These are phyloP conservation scores for Penicillium verhagenii DNA, from an alignment of 495 filamentous ascomycete genomes.

Conservation along the genomic window DNA sequence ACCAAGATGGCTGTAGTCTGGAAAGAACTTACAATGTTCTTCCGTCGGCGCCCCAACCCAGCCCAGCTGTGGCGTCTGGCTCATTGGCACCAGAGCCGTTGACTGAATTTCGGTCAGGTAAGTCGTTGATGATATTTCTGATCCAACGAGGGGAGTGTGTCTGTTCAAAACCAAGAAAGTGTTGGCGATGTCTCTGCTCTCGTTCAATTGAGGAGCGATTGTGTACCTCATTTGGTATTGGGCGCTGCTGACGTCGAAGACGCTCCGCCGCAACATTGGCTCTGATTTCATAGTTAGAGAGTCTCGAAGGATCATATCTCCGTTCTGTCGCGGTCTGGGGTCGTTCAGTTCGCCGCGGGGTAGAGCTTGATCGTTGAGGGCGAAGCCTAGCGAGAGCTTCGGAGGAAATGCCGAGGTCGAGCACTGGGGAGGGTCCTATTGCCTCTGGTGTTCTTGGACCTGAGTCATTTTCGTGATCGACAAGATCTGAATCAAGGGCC, in stretches of 20 bases:
- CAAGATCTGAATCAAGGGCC: conserved; percentile 10
- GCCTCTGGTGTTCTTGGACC: conserved; percentile 11
- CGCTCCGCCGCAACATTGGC: conserved; percentile 44
- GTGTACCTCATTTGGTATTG: conserved; percentile 38
- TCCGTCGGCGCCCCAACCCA: conserved; percentile 70
- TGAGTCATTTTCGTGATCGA: conserved; percentile 7
- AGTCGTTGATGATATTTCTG: conserved; percentile 41
- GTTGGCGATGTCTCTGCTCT: conserved; percentile 35
- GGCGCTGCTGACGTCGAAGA: conserved; percentile 43
- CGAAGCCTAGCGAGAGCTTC: conserved; percentile 25
- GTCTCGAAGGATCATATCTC: conserved; percentile 30
- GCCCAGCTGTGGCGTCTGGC: conserved; percentile 58
- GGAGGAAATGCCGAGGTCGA: conserved; percentile 7
- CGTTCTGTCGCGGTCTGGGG: conserved; percentile 25
- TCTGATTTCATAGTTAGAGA: conserved; percentile 35
- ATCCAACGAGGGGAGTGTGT: conserved; percentile 45
- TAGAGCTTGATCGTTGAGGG: conserved; percentile 35
- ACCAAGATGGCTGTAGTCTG: neutral
- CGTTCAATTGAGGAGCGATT: conserved; percentile 30
- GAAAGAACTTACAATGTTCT: conserved; percentile 61
- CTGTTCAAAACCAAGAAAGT: conserved; percentile 35
- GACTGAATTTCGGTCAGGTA: conserved; percentile 35
- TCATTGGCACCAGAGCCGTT: conserved; percentile 36
- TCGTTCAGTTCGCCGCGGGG: conserved; percentile 31
- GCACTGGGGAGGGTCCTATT: conserved; percentile 18